Base-by-base conservation (phyloP, 331 rosid genomes). In the Malus hybrid region DNA sequence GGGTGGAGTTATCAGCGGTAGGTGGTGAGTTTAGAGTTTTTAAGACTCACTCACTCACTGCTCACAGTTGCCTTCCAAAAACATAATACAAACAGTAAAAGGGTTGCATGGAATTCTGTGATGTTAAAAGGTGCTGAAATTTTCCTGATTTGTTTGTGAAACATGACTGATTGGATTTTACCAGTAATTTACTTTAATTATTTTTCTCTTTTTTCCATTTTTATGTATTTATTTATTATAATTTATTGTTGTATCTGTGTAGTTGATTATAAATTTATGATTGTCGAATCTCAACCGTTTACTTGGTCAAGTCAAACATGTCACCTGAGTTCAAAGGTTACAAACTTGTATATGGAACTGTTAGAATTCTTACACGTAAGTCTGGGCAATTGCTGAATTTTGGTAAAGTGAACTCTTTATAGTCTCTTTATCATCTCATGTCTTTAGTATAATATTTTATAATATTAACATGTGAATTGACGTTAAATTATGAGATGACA, bases 1-100 rank as follows among this genome's bases (percentile, higher is more conserved):
- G 74, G 87, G 19, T 74, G 93, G 89, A 84, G 88, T 86, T 87
- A 78, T 92, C 96, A 90, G 88, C 46, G 90, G 85, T 88, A 77
- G 94, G 96, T 88, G 86, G 79, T 84, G 84, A 62, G 86, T 76
- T 84, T 73, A 13, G 36, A 62, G 66, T 62, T 20, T 10, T 72
- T 19, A 73, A 73, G 77, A 73, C 42, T 39, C 58, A 53, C 57
- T 52, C n/a, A 16, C 48, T 42, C 48, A 10, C 48, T 10, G 10
- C 10, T 18, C 9, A 53, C 20, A 79, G 82, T 79, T 76, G 80
- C 89, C 83, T 83, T 82, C 63, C 63, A 87, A 79, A 74, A 83
- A 76, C 82, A 81, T 80, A 32, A 81, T 22, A 78, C 70, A 82
- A 79, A 83, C 84, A 83, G 84, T 83, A 79, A 83, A 81, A 82